phyloP scores from a whole-genome alignment of 2,329 filamentous ascomycete species.

The Xylariomycetidae sp. region DNA sequence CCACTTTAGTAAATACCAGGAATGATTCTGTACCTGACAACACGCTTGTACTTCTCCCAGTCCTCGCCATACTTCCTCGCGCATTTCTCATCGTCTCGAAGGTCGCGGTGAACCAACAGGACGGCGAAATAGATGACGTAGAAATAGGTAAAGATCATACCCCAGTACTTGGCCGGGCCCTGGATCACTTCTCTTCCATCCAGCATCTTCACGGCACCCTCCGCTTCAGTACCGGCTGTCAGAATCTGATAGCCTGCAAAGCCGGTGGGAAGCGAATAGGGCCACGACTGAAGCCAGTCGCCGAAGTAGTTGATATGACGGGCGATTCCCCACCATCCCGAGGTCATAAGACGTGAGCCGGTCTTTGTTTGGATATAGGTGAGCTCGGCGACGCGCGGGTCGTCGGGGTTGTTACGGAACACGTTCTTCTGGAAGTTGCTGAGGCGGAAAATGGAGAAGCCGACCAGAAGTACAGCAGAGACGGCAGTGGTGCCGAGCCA shows the following conservation, averaged over 20 bases:
- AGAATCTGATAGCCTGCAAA: constrained; percentile 70
- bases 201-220: constrained; percentile 42
- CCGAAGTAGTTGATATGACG: constrained; percentile 95
- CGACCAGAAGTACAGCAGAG: constrained; percentile 59
- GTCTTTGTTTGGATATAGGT: constrained; percentile 79
- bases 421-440: constrained; percentile 92
- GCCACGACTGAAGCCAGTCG: constrained; percentile 91
- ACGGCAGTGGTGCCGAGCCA: constrained; percentile 58
- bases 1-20: constrained; percentile 89
- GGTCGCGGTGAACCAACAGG: constrained; percentile 79
- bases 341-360: constrained; percentile 62
- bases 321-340: constrained; percentile 30
- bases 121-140: constrained; percentile 90
- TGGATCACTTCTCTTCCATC: constrained; percentile 64
- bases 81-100: constrained; percentile 87
- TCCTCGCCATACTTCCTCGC: constrained; percentile 85
- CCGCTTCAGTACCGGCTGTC: constrained; percentile 43
- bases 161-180: constrained; percentile 72
- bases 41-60: constrained; percentile 82
- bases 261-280: constrained; percentile 82
- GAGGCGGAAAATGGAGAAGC: constrained; percentile 85
- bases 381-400: constrained; percentile 72
- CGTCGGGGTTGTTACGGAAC: constrained; percentile 85
- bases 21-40: constrained; percentile 75
- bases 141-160: constrained; percentile 87